Evolutionary conservation across 2,329 filamentous ascomycete genomes (phyloP).

Genomic region (Pseudocercospora macadamiae): DNA sequence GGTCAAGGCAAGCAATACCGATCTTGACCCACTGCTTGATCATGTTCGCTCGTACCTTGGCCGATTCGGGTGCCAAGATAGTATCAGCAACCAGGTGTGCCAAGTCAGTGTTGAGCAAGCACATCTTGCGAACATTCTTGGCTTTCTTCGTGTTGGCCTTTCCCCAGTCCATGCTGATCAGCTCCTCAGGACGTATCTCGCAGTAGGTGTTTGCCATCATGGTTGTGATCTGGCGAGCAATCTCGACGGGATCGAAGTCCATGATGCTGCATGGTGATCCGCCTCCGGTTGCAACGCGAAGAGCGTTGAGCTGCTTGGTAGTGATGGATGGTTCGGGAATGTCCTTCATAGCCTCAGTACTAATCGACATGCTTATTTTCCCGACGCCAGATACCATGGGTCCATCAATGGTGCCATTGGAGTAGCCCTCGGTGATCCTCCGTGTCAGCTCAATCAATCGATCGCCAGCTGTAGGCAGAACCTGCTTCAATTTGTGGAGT

Average conservation of each 20-base stretch:
- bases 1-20: slow-evolving; percentile 78
- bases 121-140: slow-evolving; percentile 92
- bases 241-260: slow-evolving; percentile 87
- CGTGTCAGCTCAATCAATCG: slow-evolving; percentile 78
- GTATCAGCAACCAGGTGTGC: slow-evolving; percentile 92
- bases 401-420: slow-evolving; percentile 28
- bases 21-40: slow-evolving; percentile 99
- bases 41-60: slow-evolving; percentile 84
- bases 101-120: slow-evolving; percentile 85
- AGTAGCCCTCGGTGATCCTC: slow-evolving; percentile 70
- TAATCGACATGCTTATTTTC: slow-evolving; percentile 78
- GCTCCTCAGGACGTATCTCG: slow-evolving; percentile 86
- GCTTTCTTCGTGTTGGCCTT: slow-evolving; percentile 80
- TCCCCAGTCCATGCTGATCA: slow-evolving; percentile 90
- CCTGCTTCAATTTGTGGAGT: slow-evolving; percentile 66
- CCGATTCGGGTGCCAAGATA: slow-evolving; percentile 83
- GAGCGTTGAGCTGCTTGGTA: slow-evolving; percentile 73
- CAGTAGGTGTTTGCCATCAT: slow-evolving; percentile 92
- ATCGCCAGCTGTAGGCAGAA: slow-evolving; percentile 76
- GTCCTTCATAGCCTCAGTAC: slow-evolving; percentile 55
- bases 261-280: slow-evolving; percentile 72
- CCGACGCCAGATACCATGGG: slow-evolving; percentile 80
- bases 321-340: slow-evolving; percentile 70
- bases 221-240: slow-evolving; percentile 89
- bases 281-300: slow-evolving; percentile 75